phyloP scores from a whole-genome alignment of 257 asterid genomes.

The Solanum chiquidenum region DNA sequence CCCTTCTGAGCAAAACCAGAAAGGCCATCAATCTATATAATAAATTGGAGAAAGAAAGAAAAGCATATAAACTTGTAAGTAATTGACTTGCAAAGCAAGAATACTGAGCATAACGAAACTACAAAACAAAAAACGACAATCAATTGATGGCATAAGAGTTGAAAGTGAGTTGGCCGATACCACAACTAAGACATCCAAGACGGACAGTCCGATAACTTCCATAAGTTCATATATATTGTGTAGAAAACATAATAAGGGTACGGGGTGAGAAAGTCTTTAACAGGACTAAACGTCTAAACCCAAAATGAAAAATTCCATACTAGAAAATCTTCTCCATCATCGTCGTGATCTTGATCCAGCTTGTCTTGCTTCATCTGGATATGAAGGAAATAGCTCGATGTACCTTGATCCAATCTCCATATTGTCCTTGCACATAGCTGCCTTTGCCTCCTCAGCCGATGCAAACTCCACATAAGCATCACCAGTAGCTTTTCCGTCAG shows the following conservation, averaged over 20 bases:
- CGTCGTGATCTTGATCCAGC: slow-evolving; percentile 60
- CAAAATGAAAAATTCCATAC: neutral
- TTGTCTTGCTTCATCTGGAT: slow-evolving; percentile 59
- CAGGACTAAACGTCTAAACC: neutral
- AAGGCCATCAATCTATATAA: neutral
- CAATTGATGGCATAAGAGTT: neutral
- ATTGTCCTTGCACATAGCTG: slow-evolving; percentile 83
- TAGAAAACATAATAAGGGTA: neutral
- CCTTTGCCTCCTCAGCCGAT: slow-evolving; percentile 72
- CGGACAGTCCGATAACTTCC: neutral
- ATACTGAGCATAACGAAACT: neutral
- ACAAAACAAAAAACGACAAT: neutral
- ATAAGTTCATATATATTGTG: neutral
- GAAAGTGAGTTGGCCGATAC: neutral
- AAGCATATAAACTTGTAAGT: neutral
- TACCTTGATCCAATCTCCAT: slow-evolving; percentile 79
- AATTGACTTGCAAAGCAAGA: neutral
- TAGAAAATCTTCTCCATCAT: neutral
- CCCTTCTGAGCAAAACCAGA: neutral
- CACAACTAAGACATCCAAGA: neutral
- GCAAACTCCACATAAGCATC: slow-evolving; percentile 80
- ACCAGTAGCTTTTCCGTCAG: slow-evolving; percentile 91
- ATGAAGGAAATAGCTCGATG: slow-evolving; percentile 89
- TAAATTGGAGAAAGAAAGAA: neutral
- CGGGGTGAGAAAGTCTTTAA: neutral